Evolutionary conservation across 176 grass and related monocot species (phyloP), one percentile per base, ranked within the genome.

Genomic region (Pontederia crassipes): DNA sequence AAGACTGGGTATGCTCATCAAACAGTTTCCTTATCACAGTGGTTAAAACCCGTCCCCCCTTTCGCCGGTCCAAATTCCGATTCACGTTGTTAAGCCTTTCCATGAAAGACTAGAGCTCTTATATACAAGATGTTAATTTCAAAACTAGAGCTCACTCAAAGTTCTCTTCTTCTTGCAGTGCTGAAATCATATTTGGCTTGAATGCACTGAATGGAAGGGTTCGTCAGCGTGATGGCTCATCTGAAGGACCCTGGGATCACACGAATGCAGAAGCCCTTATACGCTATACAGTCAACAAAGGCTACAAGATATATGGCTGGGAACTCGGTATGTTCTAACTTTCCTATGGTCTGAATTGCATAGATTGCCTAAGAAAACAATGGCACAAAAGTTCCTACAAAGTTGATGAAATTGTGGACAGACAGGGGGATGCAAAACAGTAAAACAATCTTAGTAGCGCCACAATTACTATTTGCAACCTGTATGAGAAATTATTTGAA

Each of bases 321-420:
- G 88, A 98, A 64, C 81, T 98, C 32, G 93, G 93, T 98, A 76
- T 62, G 69, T 55, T 59, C n/a, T n/a, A n/a, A n/a, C n/a, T n/a
- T 29, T 26, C 8, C 28, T 28, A 28, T 11, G 29, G 11, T 26
- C 10, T 11, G 28, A 60, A 60, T 13, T 8, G 20, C 20, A 60
- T n/a, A n/a, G n/a, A n/a, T n/a, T n/a, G 49, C 0, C 14, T 13
- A 4, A 4, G 14, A 51, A 51, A 52, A 14, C 12, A 35, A 3
- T 60, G 58, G 29, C 29, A 35, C 4, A 35, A 35, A 35, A 35
- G 4, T 35, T 35, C 29, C 4, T 35, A 2, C 29, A n/a, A n/a
- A n/a, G n/a, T n/a, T n/a, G n/a, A n/a, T n/a, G n/a, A n/a, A n/a
- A n/a, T n/a, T n/a, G n/a, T n/a, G n/a, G n/a, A 4, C 4, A 35